Base-by-base conservation (phyloP, 179 eudicot species). In the Pouteria campechiana region DNA sequence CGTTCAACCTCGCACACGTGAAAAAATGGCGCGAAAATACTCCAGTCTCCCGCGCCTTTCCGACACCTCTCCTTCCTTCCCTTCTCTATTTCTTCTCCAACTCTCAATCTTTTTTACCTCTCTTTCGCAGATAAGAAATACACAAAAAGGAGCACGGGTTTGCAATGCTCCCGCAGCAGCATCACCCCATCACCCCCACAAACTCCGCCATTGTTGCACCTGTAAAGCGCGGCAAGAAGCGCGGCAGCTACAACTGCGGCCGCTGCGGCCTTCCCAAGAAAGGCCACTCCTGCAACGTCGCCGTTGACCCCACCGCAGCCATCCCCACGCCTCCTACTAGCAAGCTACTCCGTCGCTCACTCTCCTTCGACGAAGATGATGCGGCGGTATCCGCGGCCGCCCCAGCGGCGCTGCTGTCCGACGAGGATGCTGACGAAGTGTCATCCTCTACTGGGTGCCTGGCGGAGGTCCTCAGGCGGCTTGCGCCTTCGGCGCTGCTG, bases 171-270 rank as follows among this genome's bases (percentile, higher is more conserved):
- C n/a, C n/a, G n/a, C 77, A 63, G 68, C 88, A 73, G 22, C 68
- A 75, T 42, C 69, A 79, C 60, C 65, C 74, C 38, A 52, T 46
- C 15, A 35, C 61, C 31, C 49, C 57, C 23, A 39, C 84, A 11
- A 60, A 65, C 31, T 31, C 70, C 21, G 69, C 75, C 41, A 68
- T 61, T 4, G 17, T 31, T 43, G 35, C 52, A 2, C 40, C 56
- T 16, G 48, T 54, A 19, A 75, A 60, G 37, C 65, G 55, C 11
- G 67, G 63, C 25, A 84, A 85, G 45, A 69, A 43, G 17, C 82
- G 97, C 3, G 97, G 97, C 0, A 65, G 61, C 60, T 89, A 89
- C 64, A 85, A 68, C 67, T 85, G 97, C 30, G 85, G 89, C 58
- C 75, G 85, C 0, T 89, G 97, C 17, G 97, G 97, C 35, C 59